Base-by-base conservation (phyloP, 2,329 filamentous ascomycete genomes). In the Fusarium humuli region DNA sequence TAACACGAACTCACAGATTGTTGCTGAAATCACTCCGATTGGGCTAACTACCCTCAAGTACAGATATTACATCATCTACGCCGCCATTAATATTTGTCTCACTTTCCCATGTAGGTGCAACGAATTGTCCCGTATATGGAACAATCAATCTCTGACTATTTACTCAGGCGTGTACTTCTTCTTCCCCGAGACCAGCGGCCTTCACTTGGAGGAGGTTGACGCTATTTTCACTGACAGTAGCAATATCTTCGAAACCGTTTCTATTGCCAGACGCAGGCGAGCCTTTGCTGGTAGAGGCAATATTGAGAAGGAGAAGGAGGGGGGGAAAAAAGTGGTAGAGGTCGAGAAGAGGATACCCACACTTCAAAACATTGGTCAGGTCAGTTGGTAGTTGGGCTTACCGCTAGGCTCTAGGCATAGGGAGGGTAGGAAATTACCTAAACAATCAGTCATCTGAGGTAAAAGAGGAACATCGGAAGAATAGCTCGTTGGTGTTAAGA, bases 41-140 rank as follows among this genome's bases (percentile, higher is more conserved):
- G 57, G 57, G 4, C 18, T 60, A 12, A 50, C 50, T n/a, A 60
- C 57, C 20, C 50, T 60, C 16, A 47, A 47, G 20, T 60, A 47
- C 16, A 60, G 6, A 16, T 60, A 60, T 18, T 60, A 57, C 13
- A 60, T 60, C 18, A 57, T 60, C 50, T 60, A 60, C 25, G 57
- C 41, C 7, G 50, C 20, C 3, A 57, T 57, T 2, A 60, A 60
- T 12, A 47, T 60, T 3, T 60, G 57, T 27, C 50, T 60, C 4
- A 60, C 41, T 2, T 57, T 60, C 14, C 50, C 57, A 1, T 25
- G 57, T 60, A 32, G 10, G 50, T 27, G 2, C 7, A 40, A 10
- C 9, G 7, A 4, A 12, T 16, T 8, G 3, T n/a, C 5, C 18
- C 2, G 20, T 16, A 8, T 1, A 13, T 2, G 3, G 12, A 7